phyloP scores from a whole-genome alignment of 208 protist genomes.

The Leishmania turanica region DNA sequence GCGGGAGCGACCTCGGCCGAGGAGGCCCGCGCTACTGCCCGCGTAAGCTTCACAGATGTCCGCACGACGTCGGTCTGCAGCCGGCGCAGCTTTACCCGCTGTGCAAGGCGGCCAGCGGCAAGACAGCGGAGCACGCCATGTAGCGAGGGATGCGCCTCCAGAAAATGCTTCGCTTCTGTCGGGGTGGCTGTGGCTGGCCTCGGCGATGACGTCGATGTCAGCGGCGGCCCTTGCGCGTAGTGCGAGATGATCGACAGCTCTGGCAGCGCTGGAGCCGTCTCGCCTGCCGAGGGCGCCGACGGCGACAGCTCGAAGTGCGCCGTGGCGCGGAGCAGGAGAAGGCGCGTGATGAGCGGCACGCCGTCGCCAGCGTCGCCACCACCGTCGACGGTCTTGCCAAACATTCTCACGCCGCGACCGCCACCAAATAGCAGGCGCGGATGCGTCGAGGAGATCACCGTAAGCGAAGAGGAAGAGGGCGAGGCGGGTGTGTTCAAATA shows the following conservation, averaged over 20 bases:
- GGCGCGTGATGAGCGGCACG: conserved; percentile 28
- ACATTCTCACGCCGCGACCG: conserved; percentile 2
- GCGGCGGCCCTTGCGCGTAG: conserved; percentile 2
- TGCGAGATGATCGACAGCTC: conserved; percentile 27
- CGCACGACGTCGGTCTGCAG: conserved; percentile 12
- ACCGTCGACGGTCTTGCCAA: not conserved
- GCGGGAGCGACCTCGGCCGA: not conserved
- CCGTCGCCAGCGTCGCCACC: conserved; percentile 12
- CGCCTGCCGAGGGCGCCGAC: not conserved
- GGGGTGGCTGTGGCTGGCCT: conserved; percentile 21
- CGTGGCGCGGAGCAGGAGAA: conserved; percentile 30
- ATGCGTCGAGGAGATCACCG: not conserved
- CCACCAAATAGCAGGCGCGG: not conserved
- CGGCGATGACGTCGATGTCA: not conserved
- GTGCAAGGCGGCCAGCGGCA: conserved; percentile 25
- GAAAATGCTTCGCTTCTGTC: conserved; percentile 27
- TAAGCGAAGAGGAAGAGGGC: not conserved
- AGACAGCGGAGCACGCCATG: conserved; percentile 35
- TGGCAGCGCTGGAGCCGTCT: conserved; percentile 1
- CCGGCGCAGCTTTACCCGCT: conserved; percentile 23
- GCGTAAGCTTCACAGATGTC: conserved; percentile 21
- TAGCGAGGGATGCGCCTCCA: conserved; percentile 24
- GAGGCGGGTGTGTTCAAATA: not conserved
- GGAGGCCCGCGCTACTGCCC: not conserved
- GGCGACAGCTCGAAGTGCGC: conserved; percentile 15